Evolutionary conservation across 2,329 filamentous ascomycete species (phyloP), one percentile per base, ranked within the genome.

Genomic region (Zasmidium cellare): DNA sequence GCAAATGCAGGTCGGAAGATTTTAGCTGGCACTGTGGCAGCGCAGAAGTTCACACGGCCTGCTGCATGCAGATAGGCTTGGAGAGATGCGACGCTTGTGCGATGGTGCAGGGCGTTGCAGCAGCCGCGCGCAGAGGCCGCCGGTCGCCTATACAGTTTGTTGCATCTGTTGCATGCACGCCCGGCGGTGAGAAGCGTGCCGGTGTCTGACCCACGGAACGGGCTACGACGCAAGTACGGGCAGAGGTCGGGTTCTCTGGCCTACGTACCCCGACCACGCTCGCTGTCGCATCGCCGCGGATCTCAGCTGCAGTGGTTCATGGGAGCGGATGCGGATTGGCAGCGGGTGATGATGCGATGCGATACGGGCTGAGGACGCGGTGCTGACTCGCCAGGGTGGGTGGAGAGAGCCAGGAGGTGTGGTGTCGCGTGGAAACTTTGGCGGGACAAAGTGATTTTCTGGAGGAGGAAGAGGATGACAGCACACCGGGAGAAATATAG

Each of bases 251-350:
- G 41, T 53, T 53, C 38, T 53, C 51, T 46, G 51, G 41, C 22
- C 51, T 53, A 22, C 41, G 51, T 53, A 46, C 35, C 35, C 51
- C 51, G 51, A 44, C 51, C 51, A 46, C 51, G 19, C 41, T 53
- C 51, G 23, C 1, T 31, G 22, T 31, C n/a, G n/a, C 23, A 19
- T 41, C 12, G 51, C 51, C 51, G 46, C 35, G 51, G 51, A 18
- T 22, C 23, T 35, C 51, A 20, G 24, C 38, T 53, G 51, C 51
- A 53, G 44, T 22, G 38, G 23, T 23, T 24, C 20, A 16, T 23
- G 7, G 25, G 24, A 14, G 25, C 46, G 1, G n/a, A 25, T 31
- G 23, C 16, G 35, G 22, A 14, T 44, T 46, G 51, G 48, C 50
- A 45, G 50, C 50, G 19, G 35, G n/a, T 14, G n/a, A 44, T 20